Conservation (phyloP, 257 asterid genomes). For the Cruciata laevipes region DNA sequence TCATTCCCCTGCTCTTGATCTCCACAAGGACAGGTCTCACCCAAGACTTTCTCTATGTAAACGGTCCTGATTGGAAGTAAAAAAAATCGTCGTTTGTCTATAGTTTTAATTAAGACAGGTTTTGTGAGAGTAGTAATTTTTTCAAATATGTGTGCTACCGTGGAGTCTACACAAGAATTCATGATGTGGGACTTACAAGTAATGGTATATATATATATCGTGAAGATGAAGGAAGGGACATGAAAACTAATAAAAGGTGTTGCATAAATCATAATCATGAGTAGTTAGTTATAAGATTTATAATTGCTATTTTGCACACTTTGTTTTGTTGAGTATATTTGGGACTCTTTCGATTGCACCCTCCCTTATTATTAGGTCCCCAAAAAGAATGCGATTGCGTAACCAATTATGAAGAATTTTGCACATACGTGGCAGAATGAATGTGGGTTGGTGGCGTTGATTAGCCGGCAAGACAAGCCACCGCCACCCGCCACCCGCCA, state of each 20-base stretch:
- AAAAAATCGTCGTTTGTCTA: too few relatives aligned
- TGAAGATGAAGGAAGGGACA: conserved; percentile 13
- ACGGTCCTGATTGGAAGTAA: too few relatives aligned
- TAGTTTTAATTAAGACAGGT: too few relatives aligned
- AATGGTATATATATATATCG: neutral
- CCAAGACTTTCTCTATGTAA: too few relatives aligned
- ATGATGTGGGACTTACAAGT: neutral
- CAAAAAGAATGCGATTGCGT: neutral
- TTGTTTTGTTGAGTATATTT: neutral
- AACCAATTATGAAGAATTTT: neutral
- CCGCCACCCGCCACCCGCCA: conserved; percentile 1
- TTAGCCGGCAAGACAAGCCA: conserved; percentile 12
- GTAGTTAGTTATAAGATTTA: neutral
- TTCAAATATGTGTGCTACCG: neutral
- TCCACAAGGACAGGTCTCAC: too few relatives aligned
- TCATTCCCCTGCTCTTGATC: too few relatives aligned
- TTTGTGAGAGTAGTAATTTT: too few relatives aligned
- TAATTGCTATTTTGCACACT: conserved; percentile 10
- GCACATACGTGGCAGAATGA: conserved; percentile 6
- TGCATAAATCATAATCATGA: conserved; percentile 7
- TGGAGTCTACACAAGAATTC: conserved; percentile 1
- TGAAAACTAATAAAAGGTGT: neutral
- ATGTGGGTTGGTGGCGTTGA: conserved; percentile 14
- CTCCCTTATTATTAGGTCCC: neutral
- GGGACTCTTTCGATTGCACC: too few relatives aligned